Evolutionary conservation across 768 basidiomycete genomes (phyloP), one percentile per base, ranked within the genome.

Genomic region (Leucosporidium yakuticum): DNA sequence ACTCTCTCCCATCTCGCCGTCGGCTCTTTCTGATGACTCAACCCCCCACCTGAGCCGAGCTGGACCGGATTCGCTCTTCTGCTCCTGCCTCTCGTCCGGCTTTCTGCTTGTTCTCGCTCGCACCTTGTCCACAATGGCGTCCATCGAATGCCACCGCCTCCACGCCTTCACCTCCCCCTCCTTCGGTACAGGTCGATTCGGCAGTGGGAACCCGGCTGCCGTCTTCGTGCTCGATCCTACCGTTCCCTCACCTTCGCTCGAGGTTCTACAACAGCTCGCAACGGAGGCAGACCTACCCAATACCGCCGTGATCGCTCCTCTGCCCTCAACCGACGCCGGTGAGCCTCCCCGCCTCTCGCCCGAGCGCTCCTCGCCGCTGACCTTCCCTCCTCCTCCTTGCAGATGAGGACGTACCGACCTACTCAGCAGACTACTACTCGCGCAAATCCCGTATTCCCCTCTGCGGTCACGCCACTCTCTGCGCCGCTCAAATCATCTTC

Each of bases 161-260:
- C 25, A 54, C 53, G 53, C 53, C 27, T 54, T 54, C 53, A 54
- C 53, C 53, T 25, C 53, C 8, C 6, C 51, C 8, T 25, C 51
- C 15, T 53, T 53, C 34, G 34, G 34, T 36, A 36, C 34, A 36
- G 34, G 39, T 15, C 39, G 39, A 8, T 44, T 44, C 14, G 39
- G 39, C 62, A 39, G 61, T 6, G 80, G 80, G 39, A 80, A 79
- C 70, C 76, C 77, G 4, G 79, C 79, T 7, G 75, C 74, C 17
- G 77, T 80, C 47, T 69, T 80, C 25, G 34, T 77, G 60, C 64
- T 80, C 32, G 21, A 60, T 32, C 64, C 70, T 19, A 68, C 47
- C 12, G 36, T 48, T 29, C 71, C 70, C 49, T 32, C 53, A 12
- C 20, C 17, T 8, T 55, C 51, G 61, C 61, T 58, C 2, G n/a